Conservation (phyloP, 2,329 filamentous ascomycete genomes). For the Aspergillus uvarum region DNA sequence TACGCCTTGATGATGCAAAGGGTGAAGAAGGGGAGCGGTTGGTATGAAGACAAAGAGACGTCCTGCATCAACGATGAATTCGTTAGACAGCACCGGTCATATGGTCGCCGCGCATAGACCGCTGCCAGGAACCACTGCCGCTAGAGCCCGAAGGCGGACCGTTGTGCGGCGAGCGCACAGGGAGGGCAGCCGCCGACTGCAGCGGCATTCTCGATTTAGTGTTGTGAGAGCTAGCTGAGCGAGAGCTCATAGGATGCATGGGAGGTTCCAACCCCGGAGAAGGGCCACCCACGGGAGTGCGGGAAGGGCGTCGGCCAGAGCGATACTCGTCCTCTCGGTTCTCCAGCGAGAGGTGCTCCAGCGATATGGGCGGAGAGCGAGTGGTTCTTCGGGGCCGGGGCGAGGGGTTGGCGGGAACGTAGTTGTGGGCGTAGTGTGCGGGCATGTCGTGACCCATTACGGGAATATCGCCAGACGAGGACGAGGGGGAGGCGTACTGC, state of each 20-base stretch:
- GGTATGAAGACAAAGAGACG: not conserved
- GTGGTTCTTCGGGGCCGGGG: constrained; percentile 23
- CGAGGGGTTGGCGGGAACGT: constrained; percentile 24
- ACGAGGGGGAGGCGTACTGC: constrained; percentile 62
- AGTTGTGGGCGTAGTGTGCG: constrained; percentile 22
- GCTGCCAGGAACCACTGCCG: constrained; percentile 24
- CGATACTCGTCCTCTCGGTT: constrained; percentile 35
- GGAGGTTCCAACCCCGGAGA: constrained; percentile 40
- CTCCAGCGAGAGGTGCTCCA: constrained; percentile 48
- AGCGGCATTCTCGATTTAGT: constrained; percentile 35
- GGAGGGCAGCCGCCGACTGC: constrained; percentile 58
- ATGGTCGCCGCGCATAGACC: constrained; percentile 22
- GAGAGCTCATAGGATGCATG: constrained; percentile 39
- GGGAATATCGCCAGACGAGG: constrained; percentile 71
- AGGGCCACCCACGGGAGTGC: constrained; percentile 34
- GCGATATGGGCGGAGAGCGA: constrained; percentile 38
- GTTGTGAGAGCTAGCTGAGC: constrained; percentile 42
- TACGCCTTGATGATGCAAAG: not conserved
- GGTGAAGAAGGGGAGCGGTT: not conserved
- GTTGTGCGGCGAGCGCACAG: constrained; percentile 61
- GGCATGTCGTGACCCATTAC: constrained; percentile 48
- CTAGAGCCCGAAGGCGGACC: constrained; percentile 59
- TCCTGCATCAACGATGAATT: not conserved
- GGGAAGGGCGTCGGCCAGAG: constrained; percentile 29
- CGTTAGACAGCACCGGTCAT: constrained; percentile 16